Conservation (phyloP, 345 rosid genomes). For the Citrus unshiu region DNA sequence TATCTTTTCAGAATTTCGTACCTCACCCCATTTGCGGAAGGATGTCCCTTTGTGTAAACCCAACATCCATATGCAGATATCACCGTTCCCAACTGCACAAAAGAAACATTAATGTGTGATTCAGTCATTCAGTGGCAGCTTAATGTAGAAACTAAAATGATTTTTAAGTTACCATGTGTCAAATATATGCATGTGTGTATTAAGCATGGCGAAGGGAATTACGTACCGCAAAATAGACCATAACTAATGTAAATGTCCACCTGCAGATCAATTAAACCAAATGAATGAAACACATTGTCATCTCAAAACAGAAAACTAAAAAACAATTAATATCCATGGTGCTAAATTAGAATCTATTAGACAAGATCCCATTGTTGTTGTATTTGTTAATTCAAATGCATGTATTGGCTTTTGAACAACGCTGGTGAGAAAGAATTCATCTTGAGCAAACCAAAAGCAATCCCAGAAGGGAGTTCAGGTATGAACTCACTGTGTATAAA, state of each 20-base stretch:
- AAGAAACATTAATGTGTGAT: background rate
- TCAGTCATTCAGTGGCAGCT: background rate
- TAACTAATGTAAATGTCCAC: conserved; percentile 82
- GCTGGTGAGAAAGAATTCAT: background rate
- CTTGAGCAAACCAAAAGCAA: background rate
- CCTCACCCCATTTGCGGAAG: conserved; percentile 21
- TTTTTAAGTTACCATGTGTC: background rate
- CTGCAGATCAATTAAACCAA: conserved; percentile 39
- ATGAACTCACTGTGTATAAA: conserved; percentile 37
- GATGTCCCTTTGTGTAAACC: conserved; percentile 25
- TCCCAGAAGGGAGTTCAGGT: too few species aligned
- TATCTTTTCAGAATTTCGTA: conserved; percentile 20
- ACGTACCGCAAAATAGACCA: conserved; percentile 89
- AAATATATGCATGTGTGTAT: background rate
- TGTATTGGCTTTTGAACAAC: background rate
- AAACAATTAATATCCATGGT: background rate
- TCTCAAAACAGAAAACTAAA: background rate
- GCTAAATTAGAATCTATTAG: background rate
- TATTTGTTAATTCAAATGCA: background rate
- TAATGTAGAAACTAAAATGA: background rate
- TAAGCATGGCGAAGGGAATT: background rate
- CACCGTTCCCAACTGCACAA: conserved; percentile 56
- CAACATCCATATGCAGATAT: conserved; percentile 78
- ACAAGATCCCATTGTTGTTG: background rate
- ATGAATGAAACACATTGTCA: background rate